A percentile compares a stretch with the other conserved stretches of the same genome.
These are phyloP conservation scores for Ampelomyces quisqualis DNA, from an alignment of 2,329 filamentous ascomycete species.

Conservation along the genomic window DNA sequence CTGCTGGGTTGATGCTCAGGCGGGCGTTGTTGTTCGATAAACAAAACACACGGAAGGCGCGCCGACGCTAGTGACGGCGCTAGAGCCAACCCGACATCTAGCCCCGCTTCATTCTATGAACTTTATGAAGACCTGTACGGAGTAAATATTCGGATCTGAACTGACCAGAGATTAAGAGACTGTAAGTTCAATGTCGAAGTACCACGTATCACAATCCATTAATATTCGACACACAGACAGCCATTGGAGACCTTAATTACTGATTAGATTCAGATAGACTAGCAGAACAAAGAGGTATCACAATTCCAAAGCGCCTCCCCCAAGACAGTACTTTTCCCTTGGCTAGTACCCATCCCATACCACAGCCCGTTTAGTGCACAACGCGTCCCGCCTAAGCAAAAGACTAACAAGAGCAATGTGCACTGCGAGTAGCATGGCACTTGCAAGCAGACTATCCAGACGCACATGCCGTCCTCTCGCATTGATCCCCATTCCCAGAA, in stretches of 20 bases:
- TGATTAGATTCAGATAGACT: not conserved
- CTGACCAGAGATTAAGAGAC: no score
- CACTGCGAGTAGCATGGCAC: constrained; percentile 47
- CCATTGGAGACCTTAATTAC: constrained; percentile 4
- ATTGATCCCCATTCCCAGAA: constrained; percentile 24
- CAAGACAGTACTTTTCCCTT: not conserved
- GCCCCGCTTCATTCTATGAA: not conserved
- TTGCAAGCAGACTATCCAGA: constrained; percentile 43
- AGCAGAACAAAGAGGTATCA: constrained; percentile 9
- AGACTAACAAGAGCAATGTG: constrained; percentile 51
- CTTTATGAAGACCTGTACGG: no score
- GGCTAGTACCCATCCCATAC: constrained; percentile 19
- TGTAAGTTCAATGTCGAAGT: no score
- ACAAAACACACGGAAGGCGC: constrained; percentile 21
- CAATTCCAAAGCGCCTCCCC: constrained; percentile 5
- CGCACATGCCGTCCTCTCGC: constrained; percentile 19
- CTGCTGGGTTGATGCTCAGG: constrained; percentile 23
- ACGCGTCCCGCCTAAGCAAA: constrained; percentile 30
- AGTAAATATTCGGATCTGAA: not conserved
- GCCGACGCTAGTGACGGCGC: constrained; percentile 14
- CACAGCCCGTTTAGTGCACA: constrained; percentile 37
- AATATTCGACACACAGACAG: not conserved
- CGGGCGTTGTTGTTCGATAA: constrained; percentile 20
- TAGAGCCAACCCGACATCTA: not conserved
- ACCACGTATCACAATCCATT: not conserved